A percentile compares a stretch with the other conserved stretches of the same genome.
These are phyloP conservation scores for Colletotrichum shisoi DNA, from an alignment of 2,329 filamentous ascomycete genomes.

Conservation along the genomic window DNA sequence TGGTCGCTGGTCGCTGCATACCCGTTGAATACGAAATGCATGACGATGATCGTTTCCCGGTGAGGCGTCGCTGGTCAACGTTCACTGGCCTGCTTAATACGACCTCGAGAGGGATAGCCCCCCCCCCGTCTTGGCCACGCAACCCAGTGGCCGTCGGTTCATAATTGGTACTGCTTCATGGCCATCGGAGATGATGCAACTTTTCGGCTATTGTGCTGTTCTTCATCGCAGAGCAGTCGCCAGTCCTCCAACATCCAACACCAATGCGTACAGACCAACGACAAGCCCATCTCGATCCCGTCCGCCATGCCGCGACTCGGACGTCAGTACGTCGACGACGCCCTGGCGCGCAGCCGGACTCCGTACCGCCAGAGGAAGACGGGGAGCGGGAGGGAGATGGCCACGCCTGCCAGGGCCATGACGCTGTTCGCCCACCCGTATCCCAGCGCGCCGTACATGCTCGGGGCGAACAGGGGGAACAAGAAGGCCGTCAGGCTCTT, in stretches of 20 bases:
- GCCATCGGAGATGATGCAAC: too few species aligned
- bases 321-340: constrained; percentile 23
- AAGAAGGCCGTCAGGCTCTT: constrained; percentile 56
- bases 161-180: neutral
- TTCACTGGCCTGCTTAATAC: too few species aligned
- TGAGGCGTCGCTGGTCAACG: neutral
- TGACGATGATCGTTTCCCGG: neutral
- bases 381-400: constrained; percentile 48
- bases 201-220: too few species aligned
- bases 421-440: constrained; percentile 53
- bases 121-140: too few species aligned
- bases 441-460: constrained; percentile 49
- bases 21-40: neutral
- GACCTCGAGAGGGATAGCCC: too few species aligned
- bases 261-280: neutral
- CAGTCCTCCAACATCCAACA: neutral
- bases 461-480: constrained; percentile 60
- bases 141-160: too few species aligned
- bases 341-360: constrained; percentile 44
- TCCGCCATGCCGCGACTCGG: neutral
- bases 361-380: constrained; percentile 54
- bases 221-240: too few species aligned
- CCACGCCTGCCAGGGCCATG: constrained; percentile 52
- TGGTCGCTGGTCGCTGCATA: neutral
- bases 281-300: neutral